Base-by-base conservation (phyloP, 2,329 filamentous ascomycete genomes). In the Aspergillus spinulosporus region DNA sequence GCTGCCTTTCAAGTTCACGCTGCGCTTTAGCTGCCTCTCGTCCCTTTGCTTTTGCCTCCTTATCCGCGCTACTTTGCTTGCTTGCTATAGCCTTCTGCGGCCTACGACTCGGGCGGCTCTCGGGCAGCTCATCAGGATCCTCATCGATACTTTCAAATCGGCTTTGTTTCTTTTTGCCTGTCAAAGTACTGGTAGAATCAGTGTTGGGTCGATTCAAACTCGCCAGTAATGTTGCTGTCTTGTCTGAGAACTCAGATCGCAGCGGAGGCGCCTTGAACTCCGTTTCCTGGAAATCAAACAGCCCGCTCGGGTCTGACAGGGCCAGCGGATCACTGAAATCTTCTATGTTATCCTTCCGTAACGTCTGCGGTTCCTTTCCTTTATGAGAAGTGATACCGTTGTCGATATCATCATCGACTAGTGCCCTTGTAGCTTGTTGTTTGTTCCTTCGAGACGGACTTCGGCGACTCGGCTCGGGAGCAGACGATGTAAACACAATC, bases 1-100 rank as follows among this genome's bases (percentile, higher is more conserved):
- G 73, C 53, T 86, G 80, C 48, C 81, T 85, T 56, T 87, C 83
- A 2, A 76, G 71, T 36, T 82, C 80, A 42, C 68, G 66, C 61
- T 84, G 83, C 21, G 74, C 76, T 58, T 74, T 78, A 5, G 64
- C 62, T 6, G 66, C 69, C 50, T 82, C 81, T 57, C 80, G 84
- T 46, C 85, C 84, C 0, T 74, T 75, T 26, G 83, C 82, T 58
- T 77, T 81, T 2, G 78, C 78, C 44, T 71, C 70, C 54, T 73
- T 76, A 9, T 73, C 71, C 15, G 62, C 62, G 0, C 62, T 64
- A 4, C 63, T 58, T n/a, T 52, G 48, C 52, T 70, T 67, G 9
- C 50, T 58, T 36, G 59, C 73, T 63, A 52, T 57, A 7, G 59
- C 40, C 9, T 48, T 74, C 63, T 79, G 86, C 11, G 74, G 69